Percentiles rank a stretch among this genome's conserved stretches.
Evolutionary conservation across 371 early-diverging fungal genomes (phyloP).

Genomic region (Phascolomyces articulosus): DNA sequence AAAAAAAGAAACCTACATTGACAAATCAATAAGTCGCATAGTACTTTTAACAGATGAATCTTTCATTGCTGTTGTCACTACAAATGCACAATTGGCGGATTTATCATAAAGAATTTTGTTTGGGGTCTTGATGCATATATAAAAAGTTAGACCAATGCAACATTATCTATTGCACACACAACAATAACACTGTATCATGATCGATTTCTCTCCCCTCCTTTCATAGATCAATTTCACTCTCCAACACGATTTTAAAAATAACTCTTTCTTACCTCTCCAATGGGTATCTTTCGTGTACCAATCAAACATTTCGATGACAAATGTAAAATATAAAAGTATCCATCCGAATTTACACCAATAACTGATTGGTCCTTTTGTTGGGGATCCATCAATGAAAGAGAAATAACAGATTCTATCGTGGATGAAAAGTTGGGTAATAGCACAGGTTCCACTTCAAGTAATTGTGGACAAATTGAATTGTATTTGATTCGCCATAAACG

Average conservation of each 20-base stretch:
- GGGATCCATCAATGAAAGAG: background rate
- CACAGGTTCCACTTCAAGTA: slow-evolving; percentile 25
- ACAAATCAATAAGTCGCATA: slow-evolving; percentile 1
- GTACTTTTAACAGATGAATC: background rate
- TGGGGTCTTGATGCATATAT: background rate
- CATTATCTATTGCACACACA: too few relatives aligned
- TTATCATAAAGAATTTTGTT: background rate
- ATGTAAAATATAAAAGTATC: slow-evolving; percentile 22
- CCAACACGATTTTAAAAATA: too few relatives aligned
- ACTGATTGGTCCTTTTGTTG: background rate
- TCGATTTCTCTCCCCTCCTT: too few relatives aligned
- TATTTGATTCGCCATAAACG: slow-evolving; percentile 29
- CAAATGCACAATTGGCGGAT: slow-evolving; percentile 1
- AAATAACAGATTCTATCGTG: slow-evolving; percentile 8
- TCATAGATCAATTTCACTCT: too few relatives aligned
- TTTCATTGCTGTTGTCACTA: slow-evolving; percentile 1
- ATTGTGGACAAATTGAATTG: background rate
- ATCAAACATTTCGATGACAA: slow-evolving; percentile 1
- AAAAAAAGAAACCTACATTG: background rate
- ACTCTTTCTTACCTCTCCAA: slow-evolving; percentile 24
- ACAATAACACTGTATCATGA: too few relatives aligned
- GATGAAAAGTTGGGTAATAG: slow-evolving; percentile 15
- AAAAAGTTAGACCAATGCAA: background rate
- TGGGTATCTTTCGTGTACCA: slow-evolving; percentile 17
- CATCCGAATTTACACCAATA: slow-evolving; percentile 26